Base-by-base conservation (phyloP, 768 basidiomycete genomes). In the Rhizopogon vinicolor region DNA sequence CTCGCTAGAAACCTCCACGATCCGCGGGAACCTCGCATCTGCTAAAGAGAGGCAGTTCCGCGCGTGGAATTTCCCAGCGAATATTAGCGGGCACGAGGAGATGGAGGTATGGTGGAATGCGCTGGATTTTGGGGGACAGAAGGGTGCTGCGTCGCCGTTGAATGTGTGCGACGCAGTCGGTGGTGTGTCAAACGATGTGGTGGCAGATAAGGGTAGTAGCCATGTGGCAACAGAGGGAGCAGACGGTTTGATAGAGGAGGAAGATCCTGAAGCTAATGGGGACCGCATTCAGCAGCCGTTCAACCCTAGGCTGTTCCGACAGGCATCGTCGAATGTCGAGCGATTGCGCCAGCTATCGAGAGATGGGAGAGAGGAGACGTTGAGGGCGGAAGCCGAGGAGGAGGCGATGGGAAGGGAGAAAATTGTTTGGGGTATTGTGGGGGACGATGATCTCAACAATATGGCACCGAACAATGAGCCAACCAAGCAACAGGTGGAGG, bases 51-150 rank as follows among this genome's bases (percentile, higher is more conserved):
- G 84, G 41, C 78, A 84, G 56, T 75, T 74, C 60, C 73, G 74
- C 9, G 74, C 74, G 6, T 74, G 74, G 50, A 71, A 62, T 33
- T 70, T 86, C 43, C 87, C 87, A 0, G 68, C 77, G 0, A 81
- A 79, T 0, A 69, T 85, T 9, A 60, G 57, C 14, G 57, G 44
- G 25, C 41, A 54, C 35, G 64, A 58, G 51, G 62, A 60, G 61
- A 72, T 67, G 70, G 63, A 59, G 63, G 58, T 54, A 53, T 42
- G 51, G 35, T 75, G 69, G 75, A 60, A 66, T 7, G 61, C 51
- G 5, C 61, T 73, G 22, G 57, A 73, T 53, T 75, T 64, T 35
- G 59, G 69, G 7, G 61, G 52, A 1, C 60, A 55, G 52, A 46
- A 55, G 14, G 35, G 25, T 22, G 18, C 43, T 40, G 42, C 41